A percentile compares a stretch with the other conserved stretches of the same genome.
Evolutionary conservation across 2,329 filamentous ascomycete genomes (phyloP).

Genomic region (Phialemonium atrogriseum): DNA sequence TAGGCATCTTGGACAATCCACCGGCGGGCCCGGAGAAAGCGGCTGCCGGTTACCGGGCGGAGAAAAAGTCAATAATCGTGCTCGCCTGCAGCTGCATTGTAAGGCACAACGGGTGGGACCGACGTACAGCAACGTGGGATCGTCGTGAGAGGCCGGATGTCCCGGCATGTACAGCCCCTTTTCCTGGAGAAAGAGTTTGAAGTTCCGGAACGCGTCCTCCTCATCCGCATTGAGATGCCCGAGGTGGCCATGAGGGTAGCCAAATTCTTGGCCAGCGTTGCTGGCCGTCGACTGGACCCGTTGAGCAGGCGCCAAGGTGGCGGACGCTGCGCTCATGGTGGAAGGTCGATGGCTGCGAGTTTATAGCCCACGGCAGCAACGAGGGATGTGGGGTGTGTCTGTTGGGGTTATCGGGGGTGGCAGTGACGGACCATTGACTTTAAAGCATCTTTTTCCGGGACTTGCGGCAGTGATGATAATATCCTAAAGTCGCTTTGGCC

Average conservation of each 20-base stretch:
- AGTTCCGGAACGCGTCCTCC: conserved; percentile 56
- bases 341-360: no score
- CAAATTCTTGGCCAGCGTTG: conserved; percentile 23
- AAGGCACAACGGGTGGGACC: no score
- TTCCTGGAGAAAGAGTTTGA: conserved; percentile 61
- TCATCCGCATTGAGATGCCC: conserved; percentile 67
- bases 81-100: no score
- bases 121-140: conserved; percentile 61
- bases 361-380: no score
- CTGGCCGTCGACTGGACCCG: conserved; percentile 8
- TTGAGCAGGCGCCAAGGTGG: conserved; percentile 6
- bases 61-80: not conserved
- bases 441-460: no score
- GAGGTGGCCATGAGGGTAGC: conserved; percentile 70
- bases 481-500: no score
- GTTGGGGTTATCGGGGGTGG: no score
- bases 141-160: conserved; percentile 57
- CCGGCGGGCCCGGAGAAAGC: conserved; percentile 76
- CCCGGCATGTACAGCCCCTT: conserved; percentile 55
- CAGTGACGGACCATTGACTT: no score
- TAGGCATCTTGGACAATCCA: conserved; percentile 73
- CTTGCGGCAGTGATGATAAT: no score
- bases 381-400: no score
- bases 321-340: conserved; percentile 1
- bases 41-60: conserved; percentile 37